Evolutionary conservation across 176 grass and related monocot species (phyloP).

Genomic region (Aegilops speltoides): DNA sequence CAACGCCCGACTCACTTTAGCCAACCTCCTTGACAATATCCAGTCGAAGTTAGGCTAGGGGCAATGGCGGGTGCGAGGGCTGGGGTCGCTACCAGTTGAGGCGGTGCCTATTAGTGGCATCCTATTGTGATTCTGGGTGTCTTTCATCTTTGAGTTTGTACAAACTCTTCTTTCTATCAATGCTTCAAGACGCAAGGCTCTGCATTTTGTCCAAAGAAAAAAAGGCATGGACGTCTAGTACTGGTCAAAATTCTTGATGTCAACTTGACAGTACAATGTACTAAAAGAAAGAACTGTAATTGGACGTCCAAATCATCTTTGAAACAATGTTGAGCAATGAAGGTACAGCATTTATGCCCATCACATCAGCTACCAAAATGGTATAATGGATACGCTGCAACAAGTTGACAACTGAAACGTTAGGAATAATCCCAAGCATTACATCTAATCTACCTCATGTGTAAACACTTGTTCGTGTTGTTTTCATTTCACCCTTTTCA

Average conservation of each 20-base stretch:
- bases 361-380: constrained; percentile 20
- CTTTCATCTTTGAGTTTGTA: no score
- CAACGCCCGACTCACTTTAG: neutral
- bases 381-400: constrained; percentile 7
- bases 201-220: neutral
- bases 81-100: no score
- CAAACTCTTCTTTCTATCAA: no score
- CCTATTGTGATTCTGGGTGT: no score
- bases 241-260: constrained; percentile 19
- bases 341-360: constrained; percentile 16
- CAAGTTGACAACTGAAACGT: neutral
- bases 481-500: neutral
- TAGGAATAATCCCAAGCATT: constrained; percentile 7
- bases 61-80: neutral
- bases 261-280: neutral
- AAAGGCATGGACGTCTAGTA: neutral
- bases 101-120: no score
- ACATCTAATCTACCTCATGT: neutral
- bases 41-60: neutral
- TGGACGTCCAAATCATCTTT: constrained; percentile 17
- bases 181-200: no score
- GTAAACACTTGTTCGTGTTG: neutral
- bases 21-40: neutral
- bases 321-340: constrained; percentile 2
- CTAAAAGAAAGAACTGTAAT: neutral